Evolutionary conservation across 768 basidiomycete genomes (phyloP), one percentile per base, ranked within the genome.

Genomic region (Lactifluus hygrophoroides): DNA sequence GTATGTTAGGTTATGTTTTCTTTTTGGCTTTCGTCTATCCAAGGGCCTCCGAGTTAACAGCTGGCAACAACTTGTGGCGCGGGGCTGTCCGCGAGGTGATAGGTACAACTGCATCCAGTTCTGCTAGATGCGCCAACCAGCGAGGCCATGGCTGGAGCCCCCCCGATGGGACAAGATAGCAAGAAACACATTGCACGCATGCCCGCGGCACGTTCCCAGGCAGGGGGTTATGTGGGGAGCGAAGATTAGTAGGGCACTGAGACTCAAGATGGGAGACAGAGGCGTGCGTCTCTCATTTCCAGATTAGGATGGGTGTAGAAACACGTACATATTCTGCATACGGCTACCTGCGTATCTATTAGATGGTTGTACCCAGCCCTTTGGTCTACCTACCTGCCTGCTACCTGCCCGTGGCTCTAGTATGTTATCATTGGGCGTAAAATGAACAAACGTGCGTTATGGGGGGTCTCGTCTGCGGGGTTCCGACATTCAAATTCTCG

Each of bases 31-130:
- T n/a, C n/a, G n/a, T n/a, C n/a, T n/a, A n/a, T n/a, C n/a, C n/a
- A n/a, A n/a, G n/a, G n/a, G n/a, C n/a, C n/a, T n/a, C n/a, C n/a
- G n/a, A n/a, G n/a, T n/a, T n/a, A n/a, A 42, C 40, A 10, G 40
- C 40, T 42, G 25, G 44, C 44, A 45, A 27, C 32, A 32, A 32
- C 27, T 14, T 34, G 56, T 43, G 56, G 50, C 56, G 56, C 50
- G 56, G 56, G 43, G 47, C 43, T 45, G 25, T 17, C 56, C 50
- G 56, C 50, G n/a, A 23, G 11, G 25, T 44, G 42, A 57, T 28
- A 46, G 21, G 44, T 21, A 21, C 43, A 50, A 7, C 49, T 42
- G n/a, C 42, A 32, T 32, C 42, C 9, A 8, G 19, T 1, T 19
- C 23, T 10, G 7, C 37, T 17, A 38, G 40, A 10, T n/a, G n/a